Conservation (phyloP, 305 asterid genomes). For the Fraxinus baroniana region DNA sequence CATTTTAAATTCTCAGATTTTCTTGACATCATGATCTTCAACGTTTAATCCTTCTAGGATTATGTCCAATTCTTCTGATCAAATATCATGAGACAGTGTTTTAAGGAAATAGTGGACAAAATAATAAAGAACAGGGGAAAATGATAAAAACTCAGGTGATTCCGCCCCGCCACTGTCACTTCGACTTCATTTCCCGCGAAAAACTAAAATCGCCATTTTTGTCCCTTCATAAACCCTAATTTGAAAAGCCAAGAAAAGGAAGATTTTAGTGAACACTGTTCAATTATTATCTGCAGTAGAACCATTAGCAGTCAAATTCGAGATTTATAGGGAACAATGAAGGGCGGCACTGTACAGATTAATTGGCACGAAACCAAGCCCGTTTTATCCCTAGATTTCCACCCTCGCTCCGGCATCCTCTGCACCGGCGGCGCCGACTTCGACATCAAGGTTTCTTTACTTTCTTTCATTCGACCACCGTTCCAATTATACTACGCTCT, state of each 20-base stretch:
- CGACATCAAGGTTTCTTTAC: slow-evolving; percentile 68
- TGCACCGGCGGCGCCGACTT: slow-evolving; percentile 96
- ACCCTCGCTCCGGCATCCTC: slow-evolving; percentile 62
- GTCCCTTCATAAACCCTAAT: slow-evolving; percentile 30
- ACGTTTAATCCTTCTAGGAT: neutral
- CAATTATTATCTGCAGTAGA: neutral
- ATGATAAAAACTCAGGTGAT: neutral
- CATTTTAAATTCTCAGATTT: neutral
- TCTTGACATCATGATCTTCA: neutral
- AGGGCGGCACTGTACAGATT: slow-evolving; percentile 88
- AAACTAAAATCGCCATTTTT: slow-evolving; percentile 8
- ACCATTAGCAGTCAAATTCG: neutral
- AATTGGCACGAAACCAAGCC: slow-evolving; percentile 95
- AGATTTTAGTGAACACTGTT: neutral
- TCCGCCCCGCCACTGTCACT: neutral
- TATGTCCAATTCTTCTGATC: neutral
- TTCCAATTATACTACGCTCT: neutral
- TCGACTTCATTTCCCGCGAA: slow-evolving; percentile 31
- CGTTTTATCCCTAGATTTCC: slow-evolving; percentile 87
- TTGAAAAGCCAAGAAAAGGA: neutral
- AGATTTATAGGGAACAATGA: slow-evolving; percentile 38
- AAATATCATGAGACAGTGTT: neutral
- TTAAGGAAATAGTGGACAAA: neutral
- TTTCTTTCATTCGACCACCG: neutral
- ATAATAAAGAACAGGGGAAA: neutral